phyloP scores from a whole-genome alignment of 2,329 filamentous ascomycete species.

The Remersonia thermophila region DNA sequence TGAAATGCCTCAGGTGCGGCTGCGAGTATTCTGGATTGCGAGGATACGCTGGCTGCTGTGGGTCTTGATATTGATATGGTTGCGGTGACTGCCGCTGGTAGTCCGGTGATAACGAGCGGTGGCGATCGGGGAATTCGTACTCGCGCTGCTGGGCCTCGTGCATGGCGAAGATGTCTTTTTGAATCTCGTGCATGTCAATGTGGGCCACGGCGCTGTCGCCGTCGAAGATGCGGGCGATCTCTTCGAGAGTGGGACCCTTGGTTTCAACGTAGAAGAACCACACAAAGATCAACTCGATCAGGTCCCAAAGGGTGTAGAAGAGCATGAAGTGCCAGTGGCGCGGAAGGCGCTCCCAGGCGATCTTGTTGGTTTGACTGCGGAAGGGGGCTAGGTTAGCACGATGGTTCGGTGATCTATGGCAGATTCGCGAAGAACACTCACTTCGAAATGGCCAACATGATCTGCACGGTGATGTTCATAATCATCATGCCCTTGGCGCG shows the following conservation, averaged over 20 bases:
- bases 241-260: slow-evolving; percentile 57
- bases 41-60: no score
- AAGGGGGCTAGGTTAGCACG: slow-evolving; percentile 1
- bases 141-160: no score
- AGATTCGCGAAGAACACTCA: slow-evolving; percentile 32
- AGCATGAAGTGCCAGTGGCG: slow-evolving; percentile 54
- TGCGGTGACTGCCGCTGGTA: no score
- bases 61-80: no score
- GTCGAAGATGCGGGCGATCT: slow-evolving; percentile 59
- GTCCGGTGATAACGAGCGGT: no score
- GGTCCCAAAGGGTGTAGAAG: slow-evolving; percentile 53
- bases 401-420: no score
- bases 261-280: slow-evolving; percentile 60
- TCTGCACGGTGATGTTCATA: slow-evolving; percentile 53
- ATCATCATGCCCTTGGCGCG: slow-evolving; percentile 50
- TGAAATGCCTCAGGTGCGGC: no score
- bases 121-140: no score
- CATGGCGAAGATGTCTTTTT: slow-evolving; percentile 34
- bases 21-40: no score
- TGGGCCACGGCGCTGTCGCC: slow-evolving; percentile 46
- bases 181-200: slow-evolving; percentile 41
- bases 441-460: slow-evolving; percentile 48
- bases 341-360: slow-evolving; percentile 48
- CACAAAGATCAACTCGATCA: slow-evolving; percentile 47
- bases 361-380: slow-evolving; percentile 46